Evolutionary conservation across 768 basidiomycete species (phyloP), one percentile per base, ranked within the genome.

Genomic region (Tricholoma hemisulphureum): DNA sequence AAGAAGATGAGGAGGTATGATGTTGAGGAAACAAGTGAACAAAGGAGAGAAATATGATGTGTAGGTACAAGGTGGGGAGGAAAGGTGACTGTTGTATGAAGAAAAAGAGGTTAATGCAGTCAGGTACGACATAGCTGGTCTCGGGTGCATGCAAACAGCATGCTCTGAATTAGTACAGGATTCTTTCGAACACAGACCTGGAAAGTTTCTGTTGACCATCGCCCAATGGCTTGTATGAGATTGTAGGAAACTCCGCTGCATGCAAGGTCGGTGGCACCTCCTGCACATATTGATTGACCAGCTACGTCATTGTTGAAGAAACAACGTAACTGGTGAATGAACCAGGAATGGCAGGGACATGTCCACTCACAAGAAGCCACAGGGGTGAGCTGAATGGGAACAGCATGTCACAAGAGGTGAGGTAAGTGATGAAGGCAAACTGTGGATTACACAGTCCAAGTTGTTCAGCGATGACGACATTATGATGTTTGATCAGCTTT

Each of bases 261-360:
- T 0, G 76, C 77, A 1, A 74, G 65, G 4, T 52, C 51, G 0
- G 77, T 80, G 0, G 77, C 76, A 2, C 77, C 75, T 0, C 78
- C 77, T 0, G 75, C 39, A 41, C 9, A 18, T 18, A 39, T 39
- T 16, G n/a, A 39, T 18, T 39, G 18, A 16, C 37, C 37, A 18
- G n/a, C n/a, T 6, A 39, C 8, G 18, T 39, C 18, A 18, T 39
- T 39, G 4, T 16, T 11, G 34, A 35, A 35, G n/a, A 14, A 2
- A 4, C n/a, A 14, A 11, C n/a, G 13, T 11, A 35, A 13, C 35
- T 37, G 16, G 6, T 4, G 16, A 14, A 37, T 37, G 13, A 37
- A 39, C 18, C 37, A 39, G 2, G n/a, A 16, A 39, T 18, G 18
- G 37, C 20, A 3, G 37, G 37, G 18, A 39, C 18, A 1, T 39